A percentile compares a stretch with the other conserved stretches of the same genome.
Evolutionary conservation across 345 rosid genomes (phyloP).

Genomic region (Eucalyptus leucophloia): DNA sequence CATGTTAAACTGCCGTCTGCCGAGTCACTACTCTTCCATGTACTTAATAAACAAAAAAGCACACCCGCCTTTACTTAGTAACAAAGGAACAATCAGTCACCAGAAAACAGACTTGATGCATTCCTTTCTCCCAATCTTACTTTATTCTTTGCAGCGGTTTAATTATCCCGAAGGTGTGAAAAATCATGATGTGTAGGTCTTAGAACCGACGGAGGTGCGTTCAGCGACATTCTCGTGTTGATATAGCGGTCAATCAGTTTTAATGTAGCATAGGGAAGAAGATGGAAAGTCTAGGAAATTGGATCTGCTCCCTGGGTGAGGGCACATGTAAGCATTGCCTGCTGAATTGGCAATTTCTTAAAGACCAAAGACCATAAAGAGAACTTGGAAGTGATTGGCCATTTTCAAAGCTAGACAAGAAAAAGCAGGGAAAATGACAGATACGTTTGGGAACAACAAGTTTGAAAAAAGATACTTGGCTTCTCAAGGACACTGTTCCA

Average conservation of each 20-base stretch:
- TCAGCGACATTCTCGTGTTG: neutral
- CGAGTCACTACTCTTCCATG: neutral
- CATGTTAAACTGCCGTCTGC: neutral
- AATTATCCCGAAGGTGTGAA: neutral
- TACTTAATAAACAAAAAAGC: neutral
- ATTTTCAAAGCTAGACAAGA: slow-evolving; percentile 11
- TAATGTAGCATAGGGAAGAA: neutral
- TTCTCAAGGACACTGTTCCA: slow-evolving; percentile 46
- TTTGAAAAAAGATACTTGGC: slow-evolving; percentile 57
- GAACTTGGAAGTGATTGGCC: neutral
- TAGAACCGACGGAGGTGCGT: neutral
- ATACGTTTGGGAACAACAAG: slow-evolving; percentile 14
- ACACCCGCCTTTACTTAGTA: slow-evolving; percentile 17
- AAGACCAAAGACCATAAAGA: slow-evolving; percentile 6
- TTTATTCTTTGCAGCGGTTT: neutral
- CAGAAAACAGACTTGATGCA: neutral
- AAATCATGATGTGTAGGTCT: neutral
- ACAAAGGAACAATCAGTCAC: slow-evolving; percentile 24
- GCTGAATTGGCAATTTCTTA: slow-evolving; percentile 22
- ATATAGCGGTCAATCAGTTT: neutral
- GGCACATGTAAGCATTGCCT: slow-evolving; percentile 15
- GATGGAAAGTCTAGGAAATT: neutral
- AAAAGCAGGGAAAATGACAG: slow-evolving; percentile 42
- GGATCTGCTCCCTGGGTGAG: neutral
- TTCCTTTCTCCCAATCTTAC: neutral